Evolutionary conservation across 768 basidiomycete species (phyloP), one percentile per base, ranked within the genome.

Genomic region (Lactarius trivialis): DNA sequence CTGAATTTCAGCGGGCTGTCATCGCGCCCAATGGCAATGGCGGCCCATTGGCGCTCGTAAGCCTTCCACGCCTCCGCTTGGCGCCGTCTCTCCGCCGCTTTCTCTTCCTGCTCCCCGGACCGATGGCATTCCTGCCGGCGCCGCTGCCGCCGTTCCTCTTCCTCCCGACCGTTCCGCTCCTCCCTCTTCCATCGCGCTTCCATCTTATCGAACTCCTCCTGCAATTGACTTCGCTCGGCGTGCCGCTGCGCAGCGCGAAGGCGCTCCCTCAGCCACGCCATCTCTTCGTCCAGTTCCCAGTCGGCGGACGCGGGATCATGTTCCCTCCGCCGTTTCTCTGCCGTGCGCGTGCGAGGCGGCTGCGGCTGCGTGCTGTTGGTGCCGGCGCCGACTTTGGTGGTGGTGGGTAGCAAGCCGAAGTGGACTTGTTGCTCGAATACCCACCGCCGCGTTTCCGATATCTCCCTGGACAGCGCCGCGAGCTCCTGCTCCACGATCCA

Each of bases 11-110:
- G 75, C 24, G 72, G 66, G 51, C 79, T 15, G 78, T 71, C n/a
- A 80, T 57, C 57, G 52, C 58, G 60, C 45, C 28, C 41, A 14
- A 89, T 70, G 60, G 73, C 41, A 17, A 90, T 70, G 61, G 73
- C 72, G n/a, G 73, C 68, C 90, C 89, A 92, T 60, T 81, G 78
- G 37, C 74, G 72, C 72, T 92, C 88, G 73, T 92, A 88, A 55
- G 67, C 71, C 52, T 73, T 67, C 88, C 88, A 90, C 6, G 83
- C 83, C 39, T 84, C 79, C 7, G 76, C 62, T 67, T 79, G 80
- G 53, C 76, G 75, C 68, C 66, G 82, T 79, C 70, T 67, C 72
- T 63, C 45, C 45, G 14, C 67, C 67, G 26, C 56, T n/a, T 71
- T 71, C 69, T 73, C 73, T 59, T 75, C 71, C 68, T 77, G 76